Conservation (phyloP, 495 filamentous ascomycete species). For the Penicillium cataractarum region DNA sequence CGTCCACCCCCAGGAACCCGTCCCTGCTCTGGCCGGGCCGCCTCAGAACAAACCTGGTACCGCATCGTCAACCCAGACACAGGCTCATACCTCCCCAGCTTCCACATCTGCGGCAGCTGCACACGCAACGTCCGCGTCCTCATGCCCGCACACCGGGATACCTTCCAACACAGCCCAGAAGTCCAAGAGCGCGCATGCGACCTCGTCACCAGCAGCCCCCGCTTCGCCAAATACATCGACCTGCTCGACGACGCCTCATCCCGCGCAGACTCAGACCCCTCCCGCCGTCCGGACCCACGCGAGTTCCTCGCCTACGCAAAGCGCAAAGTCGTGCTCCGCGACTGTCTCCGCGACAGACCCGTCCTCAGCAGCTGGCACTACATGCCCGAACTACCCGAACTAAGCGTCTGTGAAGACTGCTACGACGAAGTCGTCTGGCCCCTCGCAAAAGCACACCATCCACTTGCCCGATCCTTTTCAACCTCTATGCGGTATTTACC, state of each 20-base stretch:
- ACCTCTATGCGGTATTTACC: slow-evolving; percentile 47
- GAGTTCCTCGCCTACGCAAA: slow-evolving; percentile 56
- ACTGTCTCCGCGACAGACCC: slow-evolving; percentile 59
- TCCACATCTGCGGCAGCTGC: slow-evolving; percentile 60
- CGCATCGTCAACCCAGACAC: slow-evolving; percentile 59
- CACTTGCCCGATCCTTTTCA: slow-evolving; percentile 61
- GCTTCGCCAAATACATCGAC: slow-evolving; percentile 65
- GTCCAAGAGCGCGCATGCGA: slow-evolving; percentile 48
- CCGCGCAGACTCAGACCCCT: slow-evolving; percentile 39
- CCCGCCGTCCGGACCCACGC: slow-evolving; percentile 47
- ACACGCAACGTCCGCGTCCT: slow-evolving; percentile 54
- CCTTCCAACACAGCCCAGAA: slow-evolving; percentile 44
- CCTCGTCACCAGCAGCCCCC: slow-evolving; percentile 52
- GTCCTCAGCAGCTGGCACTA: slow-evolving; percentile 60
- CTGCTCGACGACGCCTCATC: slow-evolving; percentile 59
- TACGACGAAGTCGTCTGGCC: slow-evolving; percentile 72
- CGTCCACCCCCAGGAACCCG: slow-evolving; percentile 44
- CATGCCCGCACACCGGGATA: slow-evolving; percentile 52
- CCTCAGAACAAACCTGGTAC: slow-evolving; percentile 58
- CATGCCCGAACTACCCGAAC: slow-evolving; percentile 62
- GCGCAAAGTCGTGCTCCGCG: slow-evolving; percentile 51
- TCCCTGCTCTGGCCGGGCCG: slow-evolving; percentile 56
- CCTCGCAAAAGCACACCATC: slow-evolving; percentile 49
- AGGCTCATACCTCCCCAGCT: slow-evolving; percentile 52
- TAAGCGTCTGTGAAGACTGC: slow-evolving; percentile 73